Evolutionary conservation across 1,139 yeast genomes (phyloP).

Genomic region (Pichiaceae sp.): DNA sequence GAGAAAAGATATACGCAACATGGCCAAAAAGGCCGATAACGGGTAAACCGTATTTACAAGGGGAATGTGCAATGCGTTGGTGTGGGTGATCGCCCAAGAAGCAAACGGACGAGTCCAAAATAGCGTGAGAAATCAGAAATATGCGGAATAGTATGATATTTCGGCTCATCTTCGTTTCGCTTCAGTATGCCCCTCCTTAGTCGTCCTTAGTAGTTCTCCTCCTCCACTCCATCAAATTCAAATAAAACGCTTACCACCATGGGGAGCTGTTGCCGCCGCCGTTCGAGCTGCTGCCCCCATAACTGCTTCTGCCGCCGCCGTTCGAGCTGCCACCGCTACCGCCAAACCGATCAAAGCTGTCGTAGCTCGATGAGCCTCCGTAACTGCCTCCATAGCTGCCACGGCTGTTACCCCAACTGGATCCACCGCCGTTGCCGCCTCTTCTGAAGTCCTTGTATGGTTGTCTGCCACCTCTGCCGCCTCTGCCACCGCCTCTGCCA

Average conservation of each 20-base stretch:
- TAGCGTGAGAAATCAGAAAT: too few species aligned
- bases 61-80: not conserved
- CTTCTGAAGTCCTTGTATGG: conserved; percentile 25
- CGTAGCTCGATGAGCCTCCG: conserved; percentile 7
- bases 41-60: not conserved
- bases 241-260: conserved; percentile 14
- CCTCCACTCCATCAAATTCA: not conserved
- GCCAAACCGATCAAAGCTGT: conserved; percentile 16
- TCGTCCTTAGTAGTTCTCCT: not conserved
- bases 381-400: conserved; percentile 9
- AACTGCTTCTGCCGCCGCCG: conserved; percentile 56
- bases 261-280: conserved; percentile 13
- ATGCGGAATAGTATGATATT: not conserved
- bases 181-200: too few species aligned
- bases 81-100: too few species aligned
- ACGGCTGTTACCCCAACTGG: conserved; percentile 19
- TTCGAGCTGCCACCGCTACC: conserved; percentile 29
- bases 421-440: conserved; percentile 24
- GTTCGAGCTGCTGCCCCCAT: conserved; percentile 60
- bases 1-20: not conserved
- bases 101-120: too few species aligned
- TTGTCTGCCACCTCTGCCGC: conserved; percentile 33
- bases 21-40: not conserved
- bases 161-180: too few species aligned
- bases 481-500: conserved; percentile 49